These are phyloP conservation scores for Xylaria sp. DNA, from an alignment of 2,329 filamentous ascomycete genomes.

Conservation along the genomic window DNA sequence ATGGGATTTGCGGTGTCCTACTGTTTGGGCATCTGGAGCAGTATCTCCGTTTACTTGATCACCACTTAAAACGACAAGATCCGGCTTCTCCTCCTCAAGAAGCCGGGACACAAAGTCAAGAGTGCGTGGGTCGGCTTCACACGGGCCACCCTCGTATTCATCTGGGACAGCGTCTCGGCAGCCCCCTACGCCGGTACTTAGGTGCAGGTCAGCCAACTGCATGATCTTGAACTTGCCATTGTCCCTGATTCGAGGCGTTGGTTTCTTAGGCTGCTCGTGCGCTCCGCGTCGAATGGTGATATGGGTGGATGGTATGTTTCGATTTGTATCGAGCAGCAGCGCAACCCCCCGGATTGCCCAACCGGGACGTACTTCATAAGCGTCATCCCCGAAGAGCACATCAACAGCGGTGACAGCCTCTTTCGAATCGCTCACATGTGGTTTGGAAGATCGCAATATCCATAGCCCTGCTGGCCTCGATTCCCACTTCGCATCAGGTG, in stretches of 20 bases:
- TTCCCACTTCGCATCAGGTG: conserved; percentile 75
- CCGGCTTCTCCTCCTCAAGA: conserved; percentile 90
- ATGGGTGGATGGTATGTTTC: conserved; percentile 70
- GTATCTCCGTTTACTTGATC: conserved; percentile 97
- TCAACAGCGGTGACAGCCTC: conserved; percentile 81
- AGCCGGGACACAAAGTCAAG: conserved; percentile 85
- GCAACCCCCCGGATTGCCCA: conserved; percentile 82
- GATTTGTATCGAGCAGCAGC: conserved; percentile 69
- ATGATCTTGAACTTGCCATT: conserved; percentile 97
- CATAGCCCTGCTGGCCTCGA: conserved; percentile 77
- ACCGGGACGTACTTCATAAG: conserved; percentile 83
- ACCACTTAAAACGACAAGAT: conserved; percentile 88
- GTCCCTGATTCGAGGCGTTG: conserved; percentile 74
- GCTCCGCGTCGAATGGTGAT: conserved; percentile 79
- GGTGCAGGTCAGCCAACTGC: conserved; percentile 91
- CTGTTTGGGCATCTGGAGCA: conserved; percentile 86
- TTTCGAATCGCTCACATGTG: conserved; percentile 75
- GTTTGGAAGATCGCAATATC: conserved; percentile 76
- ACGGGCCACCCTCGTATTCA: conserved; percentile 73
- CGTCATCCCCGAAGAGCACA: conserved; percentile 87
- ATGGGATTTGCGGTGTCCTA: conserved; percentile 45
- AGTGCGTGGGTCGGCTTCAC: conserved; percentile 90
- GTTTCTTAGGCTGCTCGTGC: conserved; percentile 69
- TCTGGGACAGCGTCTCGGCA: conserved; percentile 88
- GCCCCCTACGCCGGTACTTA: conserved; percentile 84